These are phyloP conservation scores for Diaporthe sp. DNA, from an alignment of 2,329 filamentous ascomycete species.

Conservation along the genomic window DNA sequence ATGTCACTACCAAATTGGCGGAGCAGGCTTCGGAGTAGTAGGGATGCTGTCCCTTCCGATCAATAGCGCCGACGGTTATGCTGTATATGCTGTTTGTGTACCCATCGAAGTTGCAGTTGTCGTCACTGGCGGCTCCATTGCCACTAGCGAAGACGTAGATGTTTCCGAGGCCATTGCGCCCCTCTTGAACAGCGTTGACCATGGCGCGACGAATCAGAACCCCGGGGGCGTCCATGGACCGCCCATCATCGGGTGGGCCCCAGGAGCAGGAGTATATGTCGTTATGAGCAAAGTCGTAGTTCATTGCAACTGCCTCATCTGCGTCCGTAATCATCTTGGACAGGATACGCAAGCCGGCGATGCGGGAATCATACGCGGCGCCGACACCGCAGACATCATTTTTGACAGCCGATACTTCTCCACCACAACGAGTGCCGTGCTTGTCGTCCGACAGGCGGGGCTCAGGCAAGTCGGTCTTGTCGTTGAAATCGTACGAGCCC, in stretches of 20 bases:
- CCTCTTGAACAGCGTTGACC: constrained; percentile 91
- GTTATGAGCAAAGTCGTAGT: constrained; percentile 91
- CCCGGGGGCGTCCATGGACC: constrained; percentile 93
- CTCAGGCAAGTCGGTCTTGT: constrained; percentile 80
- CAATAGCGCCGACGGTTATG: constrained; percentile 94
- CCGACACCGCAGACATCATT: constrained; percentile 97
- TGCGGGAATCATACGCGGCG: constrained; percentile 90
- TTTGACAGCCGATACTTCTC: constrained; percentile 90
- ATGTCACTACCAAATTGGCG: constrained; percentile 94
- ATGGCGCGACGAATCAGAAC: constrained; percentile 91
- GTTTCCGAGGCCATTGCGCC: constrained; percentile 84
- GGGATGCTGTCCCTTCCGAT: constrained; percentile 87
- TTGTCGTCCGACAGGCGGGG: constrained; percentile 87
- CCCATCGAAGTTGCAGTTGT: constrained; percentile 99
- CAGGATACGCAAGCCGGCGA: constrained; percentile 92
- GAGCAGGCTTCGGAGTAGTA: constrained; percentile 98
- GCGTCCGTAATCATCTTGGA: constrained; percentile 91
- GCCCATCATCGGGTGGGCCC: constrained; percentile 94
- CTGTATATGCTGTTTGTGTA: constrained; percentile 99
- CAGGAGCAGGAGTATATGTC: constrained; percentile 99
- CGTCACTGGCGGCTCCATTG: constrained; percentile 86
- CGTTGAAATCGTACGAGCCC: constrained; percentile 97
- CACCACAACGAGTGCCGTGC: constrained; percentile 94
- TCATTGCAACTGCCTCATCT: constrained; percentile 92
- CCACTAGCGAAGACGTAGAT: constrained; percentile 98